Evolutionary conservation across 805 yeast species (phyloP), one percentile per base, ranked within the genome.

Genomic region (Candida corydali): DNA sequence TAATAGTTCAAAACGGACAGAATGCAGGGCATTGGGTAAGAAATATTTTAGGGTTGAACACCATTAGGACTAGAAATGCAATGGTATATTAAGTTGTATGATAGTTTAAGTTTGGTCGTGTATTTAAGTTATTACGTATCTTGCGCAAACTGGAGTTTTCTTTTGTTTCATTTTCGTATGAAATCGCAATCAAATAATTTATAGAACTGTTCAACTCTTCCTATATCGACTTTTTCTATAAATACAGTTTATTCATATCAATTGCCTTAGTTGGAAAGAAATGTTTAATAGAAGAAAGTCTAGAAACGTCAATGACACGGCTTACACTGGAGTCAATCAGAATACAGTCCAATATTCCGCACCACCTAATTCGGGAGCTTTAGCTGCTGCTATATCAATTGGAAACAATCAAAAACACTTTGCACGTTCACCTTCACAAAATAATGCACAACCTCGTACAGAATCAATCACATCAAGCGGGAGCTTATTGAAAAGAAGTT

Each of bases 351-450:
- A 63, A 6, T 45, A 59, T 5, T 36, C 55, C 11, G 52, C 42
- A 35, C 66, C 63, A 38, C 73, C 73, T 15, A 57, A 49, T 43
- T 50, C 55, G 30, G 52, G 54, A 29, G 73, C 73, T 14, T 49
- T 61, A 52, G 73, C 73, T 3, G 73, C 73, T 3, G 73, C 73
- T 1, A 47, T 63, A 32, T 59, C 70, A 20, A 67, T 67, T 41
- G 73, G 73, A 12, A 52, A 65, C 39, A 47, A 36, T 17, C 26
- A 38, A 11, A 47, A 47, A 39, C 28, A 29, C 12, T 20, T 35
- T 12, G 19, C 31, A 6, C 32, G 25, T 28, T 20, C 37, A 15
- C 29, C 34, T n/a, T 33, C 37, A 10, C 22, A 22, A 3, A 22
- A 16, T 25, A 23, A 6, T 16, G 26, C 29, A 12, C 41, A 33